Conservation (phyloP, 2,329 filamentous ascomycete genomes). For the Fusarium dimerum region DNA sequence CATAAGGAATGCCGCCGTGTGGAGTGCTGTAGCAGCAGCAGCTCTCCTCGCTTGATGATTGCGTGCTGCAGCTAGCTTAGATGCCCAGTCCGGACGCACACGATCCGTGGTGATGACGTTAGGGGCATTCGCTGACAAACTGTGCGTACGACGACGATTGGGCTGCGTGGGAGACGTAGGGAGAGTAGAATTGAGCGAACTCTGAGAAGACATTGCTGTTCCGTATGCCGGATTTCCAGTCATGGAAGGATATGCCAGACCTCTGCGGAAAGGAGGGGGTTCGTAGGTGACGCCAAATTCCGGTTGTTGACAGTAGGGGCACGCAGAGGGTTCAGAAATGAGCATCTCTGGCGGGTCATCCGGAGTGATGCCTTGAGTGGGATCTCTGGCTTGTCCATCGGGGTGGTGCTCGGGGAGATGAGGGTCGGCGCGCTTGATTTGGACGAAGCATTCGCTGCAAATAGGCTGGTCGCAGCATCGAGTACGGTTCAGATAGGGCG, state of each 20-base stretch:
- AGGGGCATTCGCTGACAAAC: conserved; percentile 78
- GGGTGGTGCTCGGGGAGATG: conserved; percentile 79
- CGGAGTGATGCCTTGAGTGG: conserved; percentile 39
- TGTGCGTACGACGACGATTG: conserved; percentile 53
- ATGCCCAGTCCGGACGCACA: conserved; percentile 91
- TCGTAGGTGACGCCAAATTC: conserved; percentile 98
- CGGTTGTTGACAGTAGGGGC: conserved; percentile 91
- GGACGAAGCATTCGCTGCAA: conserved; percentile 98
- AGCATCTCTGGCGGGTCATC: conserved; percentile 64
- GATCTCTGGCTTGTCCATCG: conserved; percentile 42
- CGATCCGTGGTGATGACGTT: conserved; percentile 90
- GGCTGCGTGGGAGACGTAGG: conserved; percentile 39
- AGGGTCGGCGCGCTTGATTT: conserved; percentile 93
- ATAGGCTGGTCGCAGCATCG: conserved; percentile 95
- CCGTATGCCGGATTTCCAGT: conserved; percentile 42
- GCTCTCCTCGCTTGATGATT: conserved; percentile 83
- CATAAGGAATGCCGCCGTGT: conserved; percentile 93
- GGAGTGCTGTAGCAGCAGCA: conserved; percentile 89
- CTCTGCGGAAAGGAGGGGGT: conserved; percentile 83
- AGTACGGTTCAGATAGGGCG: conserved; percentile 90
- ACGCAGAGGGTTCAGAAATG: conserved; percentile 87
- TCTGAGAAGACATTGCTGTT: conserved; percentile 84
- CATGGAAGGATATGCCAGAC: conserved; percentile 66
- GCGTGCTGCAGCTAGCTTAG: conserved; percentile 82
- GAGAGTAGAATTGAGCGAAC: conserved; percentile 67